These are phyloP conservation scores for Funneliformis caledonium DNA, from an alignment of 371 early-diverging fungal genomes.

Conservation along the genomic window DNA sequence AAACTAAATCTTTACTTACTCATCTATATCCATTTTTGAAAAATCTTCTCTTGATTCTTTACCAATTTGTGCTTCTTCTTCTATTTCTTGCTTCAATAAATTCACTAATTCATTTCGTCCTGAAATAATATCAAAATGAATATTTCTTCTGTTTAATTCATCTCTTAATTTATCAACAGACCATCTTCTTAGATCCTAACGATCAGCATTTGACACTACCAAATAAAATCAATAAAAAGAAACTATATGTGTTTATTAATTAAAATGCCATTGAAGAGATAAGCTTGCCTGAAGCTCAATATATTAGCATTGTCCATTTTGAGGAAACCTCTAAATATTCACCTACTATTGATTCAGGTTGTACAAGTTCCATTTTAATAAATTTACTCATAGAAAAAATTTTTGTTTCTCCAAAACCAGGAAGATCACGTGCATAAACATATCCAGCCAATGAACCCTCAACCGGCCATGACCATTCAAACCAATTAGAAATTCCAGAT, in stretches of 20 bases:
- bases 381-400: neutral
- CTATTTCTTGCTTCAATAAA: neutral
- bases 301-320: neutral
- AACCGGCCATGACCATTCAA: neutral
- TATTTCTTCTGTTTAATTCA: neutral
- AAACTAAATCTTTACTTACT: too few species aligned
- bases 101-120: neutral
- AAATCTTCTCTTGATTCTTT: neutral
- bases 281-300: neutral
- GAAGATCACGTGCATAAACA: neutral
- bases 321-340: neutral
- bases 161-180: neutral
- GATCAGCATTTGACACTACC: neutral
- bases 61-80: neutral
- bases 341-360: neutral
- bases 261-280: neutral
- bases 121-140: neutral
- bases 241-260: too few species aligned
- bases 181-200: neutral
- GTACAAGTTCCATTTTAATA: neutral
- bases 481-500: constrained; percentile 7
- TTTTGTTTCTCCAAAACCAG: too few species aligned
- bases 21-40: neutral
- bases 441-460: neutral
- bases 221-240: too few species aligned